Percentiles rank a stretch among this genome's conserved stretches.
Conservation (phyloP, 1,284 basidiomycete genomes). For the Anthracocystis panici-leucophaei region DNA sequence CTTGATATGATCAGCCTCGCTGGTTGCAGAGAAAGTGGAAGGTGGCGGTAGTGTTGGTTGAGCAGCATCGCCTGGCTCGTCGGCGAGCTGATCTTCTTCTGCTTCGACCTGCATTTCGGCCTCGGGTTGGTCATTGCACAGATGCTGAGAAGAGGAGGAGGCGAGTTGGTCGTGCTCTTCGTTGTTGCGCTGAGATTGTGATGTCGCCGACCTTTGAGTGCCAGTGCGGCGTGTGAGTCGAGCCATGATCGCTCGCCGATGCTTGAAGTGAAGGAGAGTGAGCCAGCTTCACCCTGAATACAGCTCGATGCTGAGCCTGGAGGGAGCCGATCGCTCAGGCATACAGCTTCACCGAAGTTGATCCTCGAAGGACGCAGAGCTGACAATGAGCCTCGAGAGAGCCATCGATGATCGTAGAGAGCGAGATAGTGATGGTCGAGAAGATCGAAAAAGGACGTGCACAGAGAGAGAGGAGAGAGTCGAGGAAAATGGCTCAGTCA, state of each 20-base stretch:
- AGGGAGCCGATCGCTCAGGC: too few relatives aligned
- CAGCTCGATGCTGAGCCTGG: too few relatives aligned
- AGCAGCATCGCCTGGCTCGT: conserved; percentile 6
- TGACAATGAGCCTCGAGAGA: too few relatives aligned
- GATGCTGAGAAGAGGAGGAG: conserved; percentile 17
- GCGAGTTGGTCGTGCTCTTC: conserved; percentile 22
- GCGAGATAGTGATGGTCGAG: conserved; percentile 1
- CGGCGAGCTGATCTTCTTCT: conserved; percentile 11
- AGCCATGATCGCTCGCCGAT: conserved; percentile 17
- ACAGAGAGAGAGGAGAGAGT: neutral
- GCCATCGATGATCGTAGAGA: too few relatives aligned
- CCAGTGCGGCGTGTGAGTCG: conserved; percentile 38
- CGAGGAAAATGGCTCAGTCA: conserved; percentile 19
- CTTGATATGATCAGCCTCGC: conserved; percentile 50
- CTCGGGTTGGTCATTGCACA: neutral
- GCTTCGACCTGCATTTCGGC: conserved; percentile 8
- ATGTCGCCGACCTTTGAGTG: conserved; percentile 18
- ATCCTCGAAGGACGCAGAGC: too few relatives aligned
- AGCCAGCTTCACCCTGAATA: too few relatives aligned
- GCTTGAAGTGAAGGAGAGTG: too few relatives aligned
- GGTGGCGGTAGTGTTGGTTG: conserved; percentile 22
- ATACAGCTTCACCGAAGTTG: too few relatives aligned
- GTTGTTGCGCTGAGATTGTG: conserved; percentile 14
- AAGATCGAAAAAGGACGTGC: neutral
- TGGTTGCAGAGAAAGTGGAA: conserved; percentile 34